Base-by-base conservation (phyloP, 73 alveolate genomes). In the Symbiodinium natans region DNA sequence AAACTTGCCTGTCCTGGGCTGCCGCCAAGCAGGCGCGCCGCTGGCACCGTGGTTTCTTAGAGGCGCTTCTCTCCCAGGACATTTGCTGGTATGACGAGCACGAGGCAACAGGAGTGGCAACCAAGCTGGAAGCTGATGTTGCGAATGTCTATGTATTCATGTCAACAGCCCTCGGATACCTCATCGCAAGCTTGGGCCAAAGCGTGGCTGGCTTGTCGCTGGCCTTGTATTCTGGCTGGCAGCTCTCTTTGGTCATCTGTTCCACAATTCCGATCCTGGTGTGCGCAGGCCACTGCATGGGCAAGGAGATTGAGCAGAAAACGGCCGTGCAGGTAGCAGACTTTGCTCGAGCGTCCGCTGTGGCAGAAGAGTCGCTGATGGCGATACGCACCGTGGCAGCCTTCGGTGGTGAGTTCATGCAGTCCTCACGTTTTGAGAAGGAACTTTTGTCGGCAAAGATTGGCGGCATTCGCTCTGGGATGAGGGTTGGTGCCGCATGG, bases 361-460 rank as follows among this genome's bases (percentile, higher is more conserved):
- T 90, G 80, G 97, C 97, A 25, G 97, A 90, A 85, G 97, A 90
- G 89, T 73, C 97, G 75, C 36, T 68, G 87, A 41, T 68, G 75
- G 97, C 77, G 46, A 52, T 73, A 54, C 97, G 97, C 97, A 90
- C 97, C 31, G 97, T 90, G 48, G 52, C 97, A 71, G 97, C 97
- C 89, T 90, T 90, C 54, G 97, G 97, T 46, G 80, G 89, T 33
- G 97, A 90, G 97, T 33, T 6, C 40, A 31, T 41, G n/a, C 97
- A 90, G 88, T 85, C 46, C 52, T 36, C 34, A 27, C 82, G 97
- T 54, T 90, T 90, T 39, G 97, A 73, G 52, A 17, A 13, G 97
- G 77, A 90, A 56, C 77, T 90, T 82, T 52, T 41, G 23, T 23
- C 89, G 5, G 97, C 97, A 13, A 39, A 83, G 80, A 27, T 39